phyloP scores from a whole-genome alignment of 176 grass and related monocot species.

The Coix lacrymajobi region DNA sequence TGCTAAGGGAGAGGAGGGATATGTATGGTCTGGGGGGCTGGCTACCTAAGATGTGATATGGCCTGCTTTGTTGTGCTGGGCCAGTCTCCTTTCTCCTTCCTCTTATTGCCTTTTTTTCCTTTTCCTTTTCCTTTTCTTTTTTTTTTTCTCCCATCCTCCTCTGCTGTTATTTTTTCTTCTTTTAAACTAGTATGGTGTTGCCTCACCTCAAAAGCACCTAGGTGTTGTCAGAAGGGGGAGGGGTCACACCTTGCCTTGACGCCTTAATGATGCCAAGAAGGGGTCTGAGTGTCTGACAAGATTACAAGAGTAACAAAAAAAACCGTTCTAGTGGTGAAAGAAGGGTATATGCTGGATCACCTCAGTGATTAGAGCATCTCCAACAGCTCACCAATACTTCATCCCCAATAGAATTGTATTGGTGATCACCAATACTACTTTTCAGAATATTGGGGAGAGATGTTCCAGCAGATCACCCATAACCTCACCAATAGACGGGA shows the following conservation, averaged over 20 bases:
- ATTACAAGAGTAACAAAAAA: background rate
- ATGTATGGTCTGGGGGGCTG: background rate
- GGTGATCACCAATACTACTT: too few species aligned
- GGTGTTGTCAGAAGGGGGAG: background rate
- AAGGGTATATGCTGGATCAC: conserved; percentile 2
- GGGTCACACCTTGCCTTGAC: too few species aligned
- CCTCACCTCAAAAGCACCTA: background rate
- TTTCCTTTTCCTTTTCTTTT: background rate
- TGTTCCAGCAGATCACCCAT: too few species aligned
- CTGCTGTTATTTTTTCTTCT: background rate
- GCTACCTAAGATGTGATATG: background rate
- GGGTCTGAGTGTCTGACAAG: background rate
- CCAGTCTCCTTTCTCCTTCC: background rate
- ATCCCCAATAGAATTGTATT: too few species aligned
- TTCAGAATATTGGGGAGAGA: too few species aligned
- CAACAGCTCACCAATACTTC: too few species aligned
- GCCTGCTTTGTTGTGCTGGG: background rate
- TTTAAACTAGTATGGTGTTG: background rate
- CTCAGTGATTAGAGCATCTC: too few species aligned
- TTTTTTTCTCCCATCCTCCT: background rate
- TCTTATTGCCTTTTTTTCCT: background rate
- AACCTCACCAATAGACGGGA: too few species aligned
- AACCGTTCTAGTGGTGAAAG: background rate
- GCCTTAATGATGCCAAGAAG: too few species aligned
- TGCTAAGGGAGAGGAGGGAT: background rate